These are phyloP conservation scores for Beauveria rudraprayagi DNA, from an alignment of 2,329 filamentous ascomycete species.

Conservation along the genomic window DNA sequence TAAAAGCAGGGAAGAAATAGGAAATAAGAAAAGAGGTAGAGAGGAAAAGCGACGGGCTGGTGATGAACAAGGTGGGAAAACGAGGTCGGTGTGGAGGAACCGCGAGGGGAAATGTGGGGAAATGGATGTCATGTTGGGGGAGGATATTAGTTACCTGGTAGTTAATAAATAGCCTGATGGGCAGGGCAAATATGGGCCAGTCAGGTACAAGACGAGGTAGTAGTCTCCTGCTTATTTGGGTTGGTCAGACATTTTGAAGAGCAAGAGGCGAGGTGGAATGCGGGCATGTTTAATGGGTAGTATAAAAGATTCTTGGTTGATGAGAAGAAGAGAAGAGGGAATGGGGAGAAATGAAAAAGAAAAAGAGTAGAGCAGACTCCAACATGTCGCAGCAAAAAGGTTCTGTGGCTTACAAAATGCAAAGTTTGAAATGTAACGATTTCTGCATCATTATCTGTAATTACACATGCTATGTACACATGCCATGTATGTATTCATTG, in stretches of 20 bases:
- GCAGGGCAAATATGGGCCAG: no score
- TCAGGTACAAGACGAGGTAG: not conserved
- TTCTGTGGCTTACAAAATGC: not conserved
- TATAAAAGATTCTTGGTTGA: no score
- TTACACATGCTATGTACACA: not conserved
- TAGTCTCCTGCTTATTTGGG: constrained; percentile 2
- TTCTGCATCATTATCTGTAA: not conserved
- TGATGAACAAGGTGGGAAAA: not conserved
- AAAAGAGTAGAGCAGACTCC: not conserved
- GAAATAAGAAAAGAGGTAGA: not conserved
- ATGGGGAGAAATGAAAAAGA: not conserved
- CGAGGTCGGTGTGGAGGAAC: not conserved
- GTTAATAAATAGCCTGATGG: no score
- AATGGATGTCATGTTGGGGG: not conserved
- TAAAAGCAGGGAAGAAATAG: not conserved
- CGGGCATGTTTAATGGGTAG: no score
- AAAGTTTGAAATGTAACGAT: not conserved
- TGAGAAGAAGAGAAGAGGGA: not conserved
- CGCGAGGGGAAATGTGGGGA: not conserved
- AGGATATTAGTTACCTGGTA: not conserved
- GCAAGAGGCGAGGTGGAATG: no score
- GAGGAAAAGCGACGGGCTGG: not conserved
- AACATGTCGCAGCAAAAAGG: no score
- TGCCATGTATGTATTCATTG: not conserved
- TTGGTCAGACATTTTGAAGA: not conserved